Base-by-base conservation (phyloP, 108 stramenopile species). In the Cyclotella cryptica region DNA sequence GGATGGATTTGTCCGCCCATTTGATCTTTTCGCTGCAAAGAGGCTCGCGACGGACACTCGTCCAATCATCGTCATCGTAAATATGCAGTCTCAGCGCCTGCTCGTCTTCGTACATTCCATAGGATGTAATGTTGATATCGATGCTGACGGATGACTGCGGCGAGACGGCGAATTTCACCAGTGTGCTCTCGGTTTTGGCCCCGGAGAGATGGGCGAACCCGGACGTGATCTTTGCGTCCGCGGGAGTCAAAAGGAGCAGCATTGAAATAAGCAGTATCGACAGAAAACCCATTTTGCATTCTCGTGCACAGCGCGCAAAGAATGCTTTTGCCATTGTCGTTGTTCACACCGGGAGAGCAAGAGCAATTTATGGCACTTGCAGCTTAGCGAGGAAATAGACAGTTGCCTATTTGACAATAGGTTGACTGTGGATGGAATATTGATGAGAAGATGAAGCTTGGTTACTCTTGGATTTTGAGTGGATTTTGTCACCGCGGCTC, bases 1-100 rank as follows among this genome's bases (percentile, higher is more conserved):
- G 81, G 6, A 61, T 9, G 0, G 80, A 39, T 22, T 57, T 64
- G 24, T 55, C 35, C 0, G 91, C 88, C 22, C 68, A 42, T 52
- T 62, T 42, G 0, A 86, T 69, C 75, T 90, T 90, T 39, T 93
- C 86, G 18, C 81, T 80, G 64, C 94, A 96, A 13, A 84, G 83
- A 14, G 84, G 67, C 22, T 78, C 77, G 21, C 76, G 82, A 42
- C 84, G 67, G 10, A 83, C 84, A 14, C 62, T 44, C 11, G 71
- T 67, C 94, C 94, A 96, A 46, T 89, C 67, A 19, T 86, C 88
- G 53, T 96, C 94, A 43, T 68, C 66, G 54, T 84, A 90, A 26
- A 92, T 29, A 39, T 86, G 80, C 29, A 92, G 46, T 61, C 70
- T 66, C 17, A 93, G 47, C 29, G 77, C 68, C 49, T 72, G 67